Conservation (phyloP, 805 yeast genomes). For the Wickerhamomyces sydowiorum region DNA sequence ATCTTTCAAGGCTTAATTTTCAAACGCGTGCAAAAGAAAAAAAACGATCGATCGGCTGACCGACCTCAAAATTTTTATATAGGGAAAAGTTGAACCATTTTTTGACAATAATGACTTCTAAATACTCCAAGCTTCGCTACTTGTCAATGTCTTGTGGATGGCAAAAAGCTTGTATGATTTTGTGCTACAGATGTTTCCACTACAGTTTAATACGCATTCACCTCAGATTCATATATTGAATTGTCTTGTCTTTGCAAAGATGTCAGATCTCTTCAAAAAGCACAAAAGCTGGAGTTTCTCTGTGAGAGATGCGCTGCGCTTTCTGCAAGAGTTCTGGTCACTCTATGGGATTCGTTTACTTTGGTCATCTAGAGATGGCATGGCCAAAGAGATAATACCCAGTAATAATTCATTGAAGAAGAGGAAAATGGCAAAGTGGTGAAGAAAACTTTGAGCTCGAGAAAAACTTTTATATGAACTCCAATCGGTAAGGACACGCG, state of each 20-base stretch:
- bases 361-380: slow-evolving; percentile 32
- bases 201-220: no score
- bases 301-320: not conserved
- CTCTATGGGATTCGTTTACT: slow-evolving; percentile 57
- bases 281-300: not conserved
- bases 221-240: not conserved
- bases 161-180: no score
- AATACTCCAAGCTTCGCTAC: no score
- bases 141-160: no score
- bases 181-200: no score
- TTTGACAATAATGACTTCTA: no score
- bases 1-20: no score
- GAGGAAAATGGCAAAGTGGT: not conserved
- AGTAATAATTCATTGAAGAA: slow-evolving; percentile 2
- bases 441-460: not conserved
- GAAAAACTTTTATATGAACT: not conserved
- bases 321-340: slow-evolving; percentile 8
- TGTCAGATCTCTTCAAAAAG: not conserved
- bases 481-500: not conserved
- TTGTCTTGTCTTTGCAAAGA: not conserved
- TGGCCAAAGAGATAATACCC: slow-evolving; percentile 44
- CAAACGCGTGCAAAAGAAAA: no score
- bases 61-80: no score
- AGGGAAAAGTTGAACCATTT: no score
- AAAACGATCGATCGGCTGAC: no score